These are phyloP conservation scores for Cardamine chenopodiifolia DNA, from an alignment of 345 rosid genomes.

Conservation along the genomic window DNA sequence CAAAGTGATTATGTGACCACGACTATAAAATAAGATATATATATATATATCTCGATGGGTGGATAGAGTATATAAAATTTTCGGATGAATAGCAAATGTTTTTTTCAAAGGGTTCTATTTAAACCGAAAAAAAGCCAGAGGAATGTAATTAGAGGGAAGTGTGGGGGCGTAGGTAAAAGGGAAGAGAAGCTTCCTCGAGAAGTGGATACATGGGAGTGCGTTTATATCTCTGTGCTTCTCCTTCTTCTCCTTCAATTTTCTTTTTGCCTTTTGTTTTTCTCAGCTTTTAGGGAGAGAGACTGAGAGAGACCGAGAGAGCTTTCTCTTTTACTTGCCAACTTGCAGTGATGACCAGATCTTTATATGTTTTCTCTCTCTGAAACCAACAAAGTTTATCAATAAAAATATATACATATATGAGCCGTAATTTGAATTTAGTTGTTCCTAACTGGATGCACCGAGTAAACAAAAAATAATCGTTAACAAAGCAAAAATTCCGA, in stretches of 20 bases:
- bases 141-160: conserved; percentile 31
- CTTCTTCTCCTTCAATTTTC: conserved; percentile 39
- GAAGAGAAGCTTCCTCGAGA: conserved; percentile 50
- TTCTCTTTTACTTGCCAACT: conserved; percentile 61
- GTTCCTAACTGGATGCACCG: neutral
- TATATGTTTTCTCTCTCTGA: conserved; percentile 40
- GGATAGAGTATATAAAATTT: neutral
- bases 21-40: neutral
- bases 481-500: neutral
- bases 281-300: conserved; percentile 34
- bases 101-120: neutral
- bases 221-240: conserved; percentile 39
- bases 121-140: neutral
- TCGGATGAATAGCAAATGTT: neutral
- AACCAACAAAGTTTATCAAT: conserved; percentile 30
- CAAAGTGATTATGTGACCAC: conserved; percentile 6
- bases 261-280: conserved; percentile 44
- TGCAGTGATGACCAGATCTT: conserved; percentile 48
- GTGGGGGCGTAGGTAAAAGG: conserved; percentile 33
- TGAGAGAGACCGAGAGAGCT: conserved; percentile 47
- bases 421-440: conserved; percentile 16
- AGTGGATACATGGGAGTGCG: conserved; percentile 46
- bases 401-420: neutral
- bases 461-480: neutral
- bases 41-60: neutral